A percentile compares a stretch with the other conserved stretches of the same genome.
phyloP scores from a whole-genome alignment of 805 yeast species.

The Kluyveromyces dobzhanskii region DNA sequence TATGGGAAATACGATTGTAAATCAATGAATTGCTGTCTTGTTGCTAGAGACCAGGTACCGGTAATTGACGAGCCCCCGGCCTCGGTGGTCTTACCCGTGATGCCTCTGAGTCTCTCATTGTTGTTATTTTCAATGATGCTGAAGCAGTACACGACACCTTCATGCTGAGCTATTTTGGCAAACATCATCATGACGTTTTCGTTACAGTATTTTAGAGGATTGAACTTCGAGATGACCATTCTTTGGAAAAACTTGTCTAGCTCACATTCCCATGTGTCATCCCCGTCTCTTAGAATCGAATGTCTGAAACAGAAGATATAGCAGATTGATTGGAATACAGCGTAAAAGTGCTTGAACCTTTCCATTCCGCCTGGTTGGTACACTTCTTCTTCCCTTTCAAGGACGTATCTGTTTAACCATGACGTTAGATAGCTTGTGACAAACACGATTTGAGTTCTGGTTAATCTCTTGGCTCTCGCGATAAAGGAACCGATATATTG shows the following conservation, averaged over 20 bases:
- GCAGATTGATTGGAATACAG: constrained; percentile 81
- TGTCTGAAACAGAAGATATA: constrained; percentile 91
- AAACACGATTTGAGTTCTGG: constrained; percentile 65
- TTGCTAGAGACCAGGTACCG: constrained; percentile 36
- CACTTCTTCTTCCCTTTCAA: constrained; percentile 81
- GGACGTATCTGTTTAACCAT: constrained; percentile 76
- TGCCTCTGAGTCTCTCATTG: constrained; percentile 37
- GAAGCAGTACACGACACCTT: constrained; percentile 87
- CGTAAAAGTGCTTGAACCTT: constrained; percentile 79
- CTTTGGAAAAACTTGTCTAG: constrained; percentile 83
- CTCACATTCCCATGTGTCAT: constrained; percentile 62
- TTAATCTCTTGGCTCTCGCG: constrained; percentile 72
- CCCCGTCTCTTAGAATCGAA: constrained; percentile 40
- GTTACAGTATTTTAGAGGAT: constrained; percentile 88
- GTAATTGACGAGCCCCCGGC: constrained; percentile 17
- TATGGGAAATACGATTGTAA: constrained; percentile 94
- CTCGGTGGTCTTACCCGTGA: constrained; percentile 28
- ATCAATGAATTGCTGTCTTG: constrained; percentile 77
- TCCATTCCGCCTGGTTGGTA: constrained; percentile 71
- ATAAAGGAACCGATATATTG: constrained; percentile 87
- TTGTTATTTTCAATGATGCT: constrained; percentile 88
- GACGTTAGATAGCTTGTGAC: constrained; percentile 74
- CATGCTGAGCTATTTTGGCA: constrained; percentile 85
- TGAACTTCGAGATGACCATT: constrained; percentile 77
- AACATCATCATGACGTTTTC: constrained; percentile 89